phyloP scores from a whole-genome alignment of 495 filamentous ascomycete species.

The Penicillium lividum region DNA sequence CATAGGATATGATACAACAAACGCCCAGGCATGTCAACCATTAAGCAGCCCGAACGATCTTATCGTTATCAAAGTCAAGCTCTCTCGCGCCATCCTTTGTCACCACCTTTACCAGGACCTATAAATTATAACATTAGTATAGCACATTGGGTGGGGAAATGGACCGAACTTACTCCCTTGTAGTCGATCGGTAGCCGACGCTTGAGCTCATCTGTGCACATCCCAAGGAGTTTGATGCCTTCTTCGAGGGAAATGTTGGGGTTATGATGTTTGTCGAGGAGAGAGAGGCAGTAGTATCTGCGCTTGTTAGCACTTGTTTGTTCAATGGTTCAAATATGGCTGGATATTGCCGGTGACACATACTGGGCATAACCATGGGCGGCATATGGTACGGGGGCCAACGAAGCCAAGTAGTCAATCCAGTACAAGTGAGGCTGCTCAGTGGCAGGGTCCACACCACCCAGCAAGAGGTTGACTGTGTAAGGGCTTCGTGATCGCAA shows the following conservation, averaged over 20 bases:
- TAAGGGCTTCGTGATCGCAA: conserved; percentile 91
- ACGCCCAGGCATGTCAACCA: conserved; percentile 30
- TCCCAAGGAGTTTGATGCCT: conserved; percentile 83
- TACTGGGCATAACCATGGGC: conserved; percentile 98
- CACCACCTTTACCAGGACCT: conserved; percentile 86
- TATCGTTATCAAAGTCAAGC: conserved; percentile 77
- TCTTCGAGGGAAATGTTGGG: conserved; percentile 85
- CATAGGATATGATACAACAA: conserved; percentile 49
- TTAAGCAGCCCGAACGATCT: conserved; percentile 67
- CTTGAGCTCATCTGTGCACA: conserved; percentile 97
- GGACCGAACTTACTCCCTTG: conserved; percentile 68
- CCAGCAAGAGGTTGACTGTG: conserved; percentile 92
- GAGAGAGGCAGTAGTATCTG: conserved; percentile 91
- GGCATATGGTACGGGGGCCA: conserved; percentile 87
- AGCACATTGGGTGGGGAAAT: not conserved
- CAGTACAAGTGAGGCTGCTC: conserved; percentile 89
- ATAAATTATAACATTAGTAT: conserved; percentile 18
- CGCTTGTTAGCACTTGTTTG: conserved; percentile 23
- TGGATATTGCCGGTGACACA: conserved; percentile 34
- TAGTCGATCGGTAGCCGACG: conserved; percentile 95
- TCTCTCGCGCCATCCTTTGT: conserved; percentile 88
- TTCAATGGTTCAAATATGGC: not conserved
- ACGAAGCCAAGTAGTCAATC: conserved; percentile 92
- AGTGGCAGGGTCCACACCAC: conserved; percentile 86
- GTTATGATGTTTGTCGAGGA: conserved; percentile 97